Percentiles rank a stretch among this genome's conserved stretches.
phyloP scores from a whole-genome alignment of 2,329 filamentous ascomycete species.

The Microdochium nivale region DNA sequence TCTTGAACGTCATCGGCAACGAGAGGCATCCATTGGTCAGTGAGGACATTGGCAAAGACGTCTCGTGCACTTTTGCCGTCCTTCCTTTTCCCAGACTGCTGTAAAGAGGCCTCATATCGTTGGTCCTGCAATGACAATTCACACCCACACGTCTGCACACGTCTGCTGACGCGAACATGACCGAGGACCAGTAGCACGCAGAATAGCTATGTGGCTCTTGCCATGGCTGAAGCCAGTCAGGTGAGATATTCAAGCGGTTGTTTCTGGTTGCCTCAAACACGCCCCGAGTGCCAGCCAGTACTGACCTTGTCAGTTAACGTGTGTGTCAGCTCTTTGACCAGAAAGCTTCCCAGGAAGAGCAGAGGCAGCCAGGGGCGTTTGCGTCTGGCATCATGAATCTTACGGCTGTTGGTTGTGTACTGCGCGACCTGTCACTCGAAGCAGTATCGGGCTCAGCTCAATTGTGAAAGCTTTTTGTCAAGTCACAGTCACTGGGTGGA shows the following conservation, averaged over 20 bases:
- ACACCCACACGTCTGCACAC: too few species aligned
- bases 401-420: too few species aligned
- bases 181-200: constrained; percentile 28
- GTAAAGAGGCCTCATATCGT: constrained; percentile 5
- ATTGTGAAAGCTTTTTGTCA: not conserved
- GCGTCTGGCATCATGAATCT: constrained; percentile 18
- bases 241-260: constrained; percentile 25
- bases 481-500: too few species aligned
- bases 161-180: too few species aligned
- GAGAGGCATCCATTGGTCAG: constrained; percentile 39
- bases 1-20: constrained; percentile 37
- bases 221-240: constrained; percentile 82
- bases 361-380: constrained; percentile 36
- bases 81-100: constrained; percentile 11
- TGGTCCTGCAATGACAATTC: not conserved
- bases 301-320: constrained; percentile 4
- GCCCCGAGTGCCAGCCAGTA: constrained; percentile 2
- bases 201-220: constrained; percentile 74
- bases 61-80: constrained; percentile 17
- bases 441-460: too few species aligned
- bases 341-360: constrained; percentile 55
- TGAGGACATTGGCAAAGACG: constrained; percentile 40
- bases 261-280: not conserved
- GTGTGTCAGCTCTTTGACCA: constrained; percentile 46
- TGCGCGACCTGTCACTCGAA: too few species aligned